These are phyloP conservation scores for Colletotrichum godetiae DNA, from an alignment of 2,329 filamentous ascomycete genomes.

Conservation along the genomic window DNA sequence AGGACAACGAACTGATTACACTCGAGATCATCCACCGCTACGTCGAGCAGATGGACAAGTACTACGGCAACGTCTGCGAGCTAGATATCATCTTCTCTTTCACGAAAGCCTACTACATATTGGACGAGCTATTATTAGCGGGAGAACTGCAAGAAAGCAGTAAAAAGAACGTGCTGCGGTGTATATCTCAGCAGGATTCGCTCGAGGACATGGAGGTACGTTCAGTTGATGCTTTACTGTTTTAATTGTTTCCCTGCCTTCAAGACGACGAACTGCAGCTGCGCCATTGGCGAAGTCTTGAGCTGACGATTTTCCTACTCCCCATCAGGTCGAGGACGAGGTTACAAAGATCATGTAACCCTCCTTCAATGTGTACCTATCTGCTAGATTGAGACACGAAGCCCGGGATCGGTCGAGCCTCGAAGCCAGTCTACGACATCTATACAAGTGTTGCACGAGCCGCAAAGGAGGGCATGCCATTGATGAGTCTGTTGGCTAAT, in stretches of 20 bases:
- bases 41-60: slow-evolving; percentile 99
- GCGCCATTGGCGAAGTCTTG: slow-evolving; percentile 31
- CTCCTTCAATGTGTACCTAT: slow-evolving; percentile 33
- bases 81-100: slow-evolving; percentile 99
- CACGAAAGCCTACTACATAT: slow-evolving; percentile 99
- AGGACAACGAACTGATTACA: slow-evolving; percentile 97
- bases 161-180: slow-evolving; percentile 97
- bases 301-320: slow-evolving; percentile 60
- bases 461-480: slow-evolving; percentile 14
- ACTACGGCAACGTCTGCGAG: slow-evolving; percentile 99
- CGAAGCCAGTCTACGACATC: slow-evolving; percentile 15
- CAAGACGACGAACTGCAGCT: slow-evolving; percentile 15
- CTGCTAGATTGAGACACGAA: slow-evolving; percentile 21
- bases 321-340: slow-evolving; percentile 84
- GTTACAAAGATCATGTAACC: slow-evolving; percentile 89
- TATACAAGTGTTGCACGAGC: slow-evolving; percentile 7
- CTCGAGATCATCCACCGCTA: slow-evolving; percentile 99
- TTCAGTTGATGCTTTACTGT: slow-evolving; percentile 41
- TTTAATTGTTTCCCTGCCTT: not conserved
- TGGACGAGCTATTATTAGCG: slow-evolving; percentile 94
- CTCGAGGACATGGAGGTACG: slow-evolving; percentile 99
- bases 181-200: slow-evolving; percentile 97
- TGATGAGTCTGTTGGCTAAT: slow-evolving; percentile 40
- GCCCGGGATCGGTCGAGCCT: slow-evolving; percentile 4
- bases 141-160: slow-evolving; percentile 99